Evolutionary conservation across 208 protist genomes (phyloP), one percentile per base, ranked within the genome.

Genomic region (Porcisia hertigi): DNA sequence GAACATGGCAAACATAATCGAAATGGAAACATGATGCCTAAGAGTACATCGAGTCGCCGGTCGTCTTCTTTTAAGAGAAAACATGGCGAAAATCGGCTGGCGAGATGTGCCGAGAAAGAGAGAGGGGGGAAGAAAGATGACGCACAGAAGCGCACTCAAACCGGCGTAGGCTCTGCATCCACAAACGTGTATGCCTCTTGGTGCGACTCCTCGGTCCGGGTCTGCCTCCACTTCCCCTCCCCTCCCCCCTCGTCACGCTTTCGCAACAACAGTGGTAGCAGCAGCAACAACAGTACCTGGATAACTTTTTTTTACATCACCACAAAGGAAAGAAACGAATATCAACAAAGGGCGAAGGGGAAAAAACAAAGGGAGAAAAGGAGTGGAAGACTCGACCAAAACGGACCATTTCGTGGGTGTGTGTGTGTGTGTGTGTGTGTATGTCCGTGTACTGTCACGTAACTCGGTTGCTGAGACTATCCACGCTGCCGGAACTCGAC

Each of bases 231-330:
- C 34, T 65, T 25, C 36, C 60, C 11, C 60, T 43, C 60, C n/a
- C 9, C n/a, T 25, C 25, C 23, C 47, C 25, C 60, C 9, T 8
- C 16, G 8, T 52, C 39, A 5, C 14, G 43, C 63, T 67, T 41
- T 5, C 41, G 0, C 60, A 25, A n/a, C 60, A 47, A 9, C 60
- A 66, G 20, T 34, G 43, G 41, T 36, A 30, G 63, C 41, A 67
- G 41, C 41, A 67, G 41, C 63, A n/a, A 18, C 41, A 8, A 30
- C 47, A 30, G 30, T 30, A 52, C 47, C 5, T 12, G 47, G 63
- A 67, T 67, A 12, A 67, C 47, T 3, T 67, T 11, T 67, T 3
- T 67, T 11, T 67, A 67, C 63, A 67, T 67, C 39, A 49, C 63
- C 41, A 11, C 63, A 34, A 12, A n/a, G 30, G 14, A 41, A 30